These are phyloP conservation scores for Atalantia buxifolia DNA, from an alignment of 345 rosid genomes.

Conservation along the genomic window DNA sequence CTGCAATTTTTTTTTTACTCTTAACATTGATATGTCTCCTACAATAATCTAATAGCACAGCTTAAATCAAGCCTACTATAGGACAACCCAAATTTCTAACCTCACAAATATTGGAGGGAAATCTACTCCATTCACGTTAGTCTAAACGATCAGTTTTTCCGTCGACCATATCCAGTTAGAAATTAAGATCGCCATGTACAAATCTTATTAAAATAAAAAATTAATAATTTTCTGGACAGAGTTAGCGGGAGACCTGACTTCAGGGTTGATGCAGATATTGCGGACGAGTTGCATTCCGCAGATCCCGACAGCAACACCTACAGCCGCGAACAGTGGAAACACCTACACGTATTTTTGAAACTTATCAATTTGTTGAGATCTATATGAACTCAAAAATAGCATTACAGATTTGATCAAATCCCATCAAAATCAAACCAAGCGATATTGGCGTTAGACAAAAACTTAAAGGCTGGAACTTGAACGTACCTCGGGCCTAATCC, in stretches of 20 bases:
- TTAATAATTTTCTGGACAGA: background rate
- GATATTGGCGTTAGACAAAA: background rate
- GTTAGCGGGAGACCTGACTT: slow-evolving; percentile 67
- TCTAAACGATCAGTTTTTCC: background rate
- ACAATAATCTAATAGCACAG: too few relatives aligned
- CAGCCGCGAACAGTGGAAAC: slow-evolving; percentile 89
- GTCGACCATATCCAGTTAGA: background rate
- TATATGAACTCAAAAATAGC: slow-evolving; percentile 10
- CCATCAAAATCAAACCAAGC: background rate
- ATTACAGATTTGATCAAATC: background rate
- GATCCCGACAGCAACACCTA: slow-evolving; percentile 87
- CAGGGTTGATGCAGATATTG: slow-evolving; percentile 87
- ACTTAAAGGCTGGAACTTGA: background rate
- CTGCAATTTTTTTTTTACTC: too few relatives aligned
- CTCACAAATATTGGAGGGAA: too few relatives aligned
- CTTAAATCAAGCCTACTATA: too few relatives aligned
- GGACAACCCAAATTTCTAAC: too few relatives aligned
- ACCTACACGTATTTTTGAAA: slow-evolving; percentile 40
- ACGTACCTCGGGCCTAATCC: slow-evolving; percentile 82
- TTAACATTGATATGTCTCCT: too few relatives aligned
- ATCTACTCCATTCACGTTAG: too few relatives aligned
- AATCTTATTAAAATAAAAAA: background rate
- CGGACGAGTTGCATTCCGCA: slow-evolving; percentile 78
- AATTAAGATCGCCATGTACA: background rate
- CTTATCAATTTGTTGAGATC: slow-evolving; percentile 12